These are phyloP conservation scores for Penicillium sp. DNA, from an alignment of 2,329 filamentous ascomycete species.

Conservation along the genomic window DNA sequence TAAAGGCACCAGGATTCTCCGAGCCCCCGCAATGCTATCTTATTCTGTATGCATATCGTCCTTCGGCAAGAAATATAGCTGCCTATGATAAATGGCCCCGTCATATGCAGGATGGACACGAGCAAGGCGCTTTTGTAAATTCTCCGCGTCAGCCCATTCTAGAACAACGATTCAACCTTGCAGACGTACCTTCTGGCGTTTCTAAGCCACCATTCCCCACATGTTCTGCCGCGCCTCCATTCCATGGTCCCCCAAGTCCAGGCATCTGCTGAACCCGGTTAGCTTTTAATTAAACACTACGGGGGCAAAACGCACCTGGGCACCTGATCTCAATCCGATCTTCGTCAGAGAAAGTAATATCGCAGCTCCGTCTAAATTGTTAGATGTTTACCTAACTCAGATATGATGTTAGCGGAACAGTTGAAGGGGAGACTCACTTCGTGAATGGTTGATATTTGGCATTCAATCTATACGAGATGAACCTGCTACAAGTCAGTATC, in stretches of 20 bases:
- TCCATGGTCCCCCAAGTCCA: background rate
- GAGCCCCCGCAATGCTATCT: slow-evolving; percentile 8
- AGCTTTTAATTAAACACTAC: too few relatives aligned
- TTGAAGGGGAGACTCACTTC: background rate
- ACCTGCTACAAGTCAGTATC: background rate
- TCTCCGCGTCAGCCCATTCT: background rate
- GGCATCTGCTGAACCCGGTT: background rate
- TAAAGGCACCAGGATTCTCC: slow-evolving; percentile 7
- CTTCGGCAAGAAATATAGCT: background rate
- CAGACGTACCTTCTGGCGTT: background rate
- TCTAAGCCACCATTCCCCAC: background rate
- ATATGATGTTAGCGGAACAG: background rate
- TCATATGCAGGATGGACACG: background rate
- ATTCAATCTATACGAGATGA: background rate
- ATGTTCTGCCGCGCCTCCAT: background rate
- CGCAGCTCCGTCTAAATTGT: background rate
- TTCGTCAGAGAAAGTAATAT: too few relatives aligned
- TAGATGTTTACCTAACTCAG: background rate
- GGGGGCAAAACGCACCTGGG: too few relatives aligned
- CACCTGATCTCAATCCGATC: background rate
- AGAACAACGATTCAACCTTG: background rate
- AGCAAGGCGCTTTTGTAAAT: background rate
- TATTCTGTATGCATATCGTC: background rate
- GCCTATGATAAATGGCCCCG: background rate
- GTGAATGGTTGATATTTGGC: background rate